Percentiles rank a stretch among this genome's conserved stretches.
Evolutionary conservation across 257 asterid species (phyloP).

Genomic region (Mentha longifolia): DNA sequence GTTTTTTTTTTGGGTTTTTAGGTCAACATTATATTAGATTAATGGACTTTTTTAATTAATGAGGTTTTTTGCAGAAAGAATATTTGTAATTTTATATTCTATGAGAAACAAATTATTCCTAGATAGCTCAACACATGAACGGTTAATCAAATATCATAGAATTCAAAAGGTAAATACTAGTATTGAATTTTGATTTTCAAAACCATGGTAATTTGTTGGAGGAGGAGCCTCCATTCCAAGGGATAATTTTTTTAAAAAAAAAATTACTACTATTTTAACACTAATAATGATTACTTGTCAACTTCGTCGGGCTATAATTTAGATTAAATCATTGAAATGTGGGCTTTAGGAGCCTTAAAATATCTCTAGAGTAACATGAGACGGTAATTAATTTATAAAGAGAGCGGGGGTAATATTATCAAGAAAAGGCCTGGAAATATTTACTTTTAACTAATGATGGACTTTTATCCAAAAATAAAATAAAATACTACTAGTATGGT

Average conservation of each 20-base stretch:
- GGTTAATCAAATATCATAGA: background rate
- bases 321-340: too few relatives aligned
- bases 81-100: too few relatives aligned
- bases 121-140: background rate
- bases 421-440: conserved; percentile 19
- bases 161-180: conserved; percentile 9
- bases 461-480: conserved; percentile 22
- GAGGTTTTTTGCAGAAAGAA: too few relatives aligned
- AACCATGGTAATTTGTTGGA: conserved; percentile 29
- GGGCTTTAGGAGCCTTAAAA: conserved; percentile 31
- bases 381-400: conserved; percentile 12
- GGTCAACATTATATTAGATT: too few relatives aligned
- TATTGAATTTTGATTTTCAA: conserved; percentile 17
- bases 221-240: too few relatives aligned
- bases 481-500: too few relatives aligned
- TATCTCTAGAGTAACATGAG: conserved; percentile 1
- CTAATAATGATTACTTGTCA: too few relatives aligned
- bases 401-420: background rate
- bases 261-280: too few relatives aligned
- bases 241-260: too few relatives aligned
- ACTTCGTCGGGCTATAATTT: too few relatives aligned
- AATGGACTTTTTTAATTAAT: too few relatives aligned
- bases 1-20: background rate
- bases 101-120: background rate
- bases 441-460: conserved; percentile 27